Conservation (phyloP, 2,329 filamentous ascomycete species). For the Tetracladium maxilliforme region DNA sequence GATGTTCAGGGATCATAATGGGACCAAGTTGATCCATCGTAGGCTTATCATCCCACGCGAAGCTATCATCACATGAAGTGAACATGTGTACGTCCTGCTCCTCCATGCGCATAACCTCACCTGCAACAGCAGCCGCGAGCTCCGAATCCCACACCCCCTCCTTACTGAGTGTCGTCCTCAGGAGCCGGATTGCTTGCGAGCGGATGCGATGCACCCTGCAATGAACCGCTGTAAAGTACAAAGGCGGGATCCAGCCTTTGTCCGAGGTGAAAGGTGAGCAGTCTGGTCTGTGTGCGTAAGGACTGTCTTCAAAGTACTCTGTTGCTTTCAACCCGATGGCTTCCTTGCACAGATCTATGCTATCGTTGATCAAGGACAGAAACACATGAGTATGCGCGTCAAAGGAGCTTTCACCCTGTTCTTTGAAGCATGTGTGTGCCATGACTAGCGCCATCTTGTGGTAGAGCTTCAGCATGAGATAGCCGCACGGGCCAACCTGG, state of each 20-base stretch:
- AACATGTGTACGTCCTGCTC: too few species aligned
- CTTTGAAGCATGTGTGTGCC: slow-evolving; percentile 16
- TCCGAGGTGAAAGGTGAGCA: slow-evolving; percentile 21
- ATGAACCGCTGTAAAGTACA: slow-evolving; percentile 30
- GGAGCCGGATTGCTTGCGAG: slow-evolving; percentile 18
- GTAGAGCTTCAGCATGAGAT: slow-evolving; percentile 19
- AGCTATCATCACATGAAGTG: too few species aligned
- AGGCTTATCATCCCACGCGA: too few species aligned
- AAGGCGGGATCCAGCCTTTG: slow-evolving; percentile 25
- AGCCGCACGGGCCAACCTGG: slow-evolving; percentile 5
- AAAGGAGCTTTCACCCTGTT: slow-evolving; percentile 17
- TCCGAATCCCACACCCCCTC: slow-evolving; percentile 26
- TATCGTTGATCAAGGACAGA: slow-evolving; percentile 13
- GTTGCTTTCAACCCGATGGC: neutral
- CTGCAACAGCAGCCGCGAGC: slow-evolving; percentile 14
- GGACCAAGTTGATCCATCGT: too few species aligned
- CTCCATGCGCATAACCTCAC: slow-evolving; percentile 22
- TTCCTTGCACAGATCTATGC: slow-evolving; percentile 1
- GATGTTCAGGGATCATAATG: too few species aligned
- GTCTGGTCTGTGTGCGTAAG: slow-evolving; percentile 4
- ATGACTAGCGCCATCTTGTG: slow-evolving; percentile 28
- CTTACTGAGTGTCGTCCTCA: slow-evolving; percentile 14
- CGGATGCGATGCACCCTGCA: slow-evolving; percentile 27
- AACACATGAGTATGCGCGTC: slow-evolving; percentile 19
- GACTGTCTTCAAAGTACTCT: neutral